These are phyloP conservation scores for Glebionis coronaria DNA, from an alignment of 129 eudicot species.

Conservation along the genomic window DNA sequence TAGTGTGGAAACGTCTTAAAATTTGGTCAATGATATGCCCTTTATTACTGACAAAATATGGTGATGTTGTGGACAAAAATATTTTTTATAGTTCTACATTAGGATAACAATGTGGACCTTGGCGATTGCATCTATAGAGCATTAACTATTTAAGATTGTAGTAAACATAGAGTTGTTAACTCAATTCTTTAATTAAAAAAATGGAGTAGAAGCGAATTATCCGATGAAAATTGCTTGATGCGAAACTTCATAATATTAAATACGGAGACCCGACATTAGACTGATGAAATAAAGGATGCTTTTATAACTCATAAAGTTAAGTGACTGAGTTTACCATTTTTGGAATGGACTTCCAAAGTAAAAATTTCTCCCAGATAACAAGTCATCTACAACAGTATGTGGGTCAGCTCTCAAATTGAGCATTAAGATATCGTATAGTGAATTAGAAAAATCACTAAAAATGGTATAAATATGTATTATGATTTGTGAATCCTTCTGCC, in stretches of 20 bases:
- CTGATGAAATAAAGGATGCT: too few species aligned
- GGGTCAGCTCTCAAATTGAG: constrained; percentile 39
- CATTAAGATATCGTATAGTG: constrained; percentile 29
- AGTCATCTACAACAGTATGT: constrained; percentile 47
- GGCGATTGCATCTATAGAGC: too few species aligned
- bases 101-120: too few species aligned
- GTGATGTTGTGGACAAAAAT: too few species aligned
- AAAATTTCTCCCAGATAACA: constrained; percentile 72
- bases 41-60: too few species aligned
- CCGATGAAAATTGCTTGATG: neutral
- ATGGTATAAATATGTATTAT: constrained; percentile 24
- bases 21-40: too few species aligned
- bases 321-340: constrained; percentile 53
- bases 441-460: constrained; percentile 36
- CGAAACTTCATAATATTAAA: neutral
- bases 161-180: neutral
- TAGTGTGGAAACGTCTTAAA: too few species aligned
- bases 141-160: constrained; percentile 5
- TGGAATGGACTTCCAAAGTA: constrained; percentile 74
- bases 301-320: constrained; percentile 15
- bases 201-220: too few species aligned
- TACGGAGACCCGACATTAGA: neutral
- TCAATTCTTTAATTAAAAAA: neutral
- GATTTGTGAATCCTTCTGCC: constrained; percentile 21
- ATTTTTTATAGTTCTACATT: too few species aligned